These are phyloP conservation scores for Entomortierella parvispora DNA, from an alignment of 192 early-diverging fungal genomes.

Conservation along the genomic window DNA sequence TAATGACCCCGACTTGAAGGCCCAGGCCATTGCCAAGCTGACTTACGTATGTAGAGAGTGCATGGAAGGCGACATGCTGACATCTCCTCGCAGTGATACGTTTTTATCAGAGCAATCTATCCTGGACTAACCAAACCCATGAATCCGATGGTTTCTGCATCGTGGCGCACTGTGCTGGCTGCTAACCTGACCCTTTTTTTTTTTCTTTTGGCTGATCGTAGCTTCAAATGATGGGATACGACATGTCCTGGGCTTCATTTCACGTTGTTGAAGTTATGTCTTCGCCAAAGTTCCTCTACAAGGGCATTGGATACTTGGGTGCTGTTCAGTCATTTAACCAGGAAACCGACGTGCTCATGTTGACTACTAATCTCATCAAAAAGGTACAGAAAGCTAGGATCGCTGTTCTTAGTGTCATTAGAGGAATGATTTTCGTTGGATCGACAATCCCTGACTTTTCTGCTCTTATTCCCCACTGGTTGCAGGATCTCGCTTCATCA, in stretches of 20 bases:
- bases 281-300: constrained; percentile 83
- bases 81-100: background rate
- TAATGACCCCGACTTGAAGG: constrained; percentile 89
- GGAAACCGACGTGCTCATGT: constrained; percentile 96
- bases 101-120: background rate
- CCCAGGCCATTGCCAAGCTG: constrained; percentile 89
- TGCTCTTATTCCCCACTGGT: background rate
- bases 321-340: constrained; percentile 90
- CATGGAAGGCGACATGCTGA: no score
- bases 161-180: background rate
- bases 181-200: background rate
- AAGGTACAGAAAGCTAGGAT: constrained; percentile 74
- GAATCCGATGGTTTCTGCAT: background rate
- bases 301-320: constrained; percentile 92
- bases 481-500: constrained; percentile 87
- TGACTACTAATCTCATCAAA: constrained; percentile 95
- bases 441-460: no score
- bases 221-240: constrained; percentile 97
- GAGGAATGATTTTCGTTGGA: constrained; percentile 9
- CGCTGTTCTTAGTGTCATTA: background rate
- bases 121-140: no score
- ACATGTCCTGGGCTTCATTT: constrained; percentile 97
- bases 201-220: constrained; percentile 31
- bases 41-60: constrained; percentile 64
- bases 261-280: constrained; percentile 98